Evolutionary conservation across 768 basidiomycete species (phyloP).

Genomic region (Coprinellus micaceus): DNA sequence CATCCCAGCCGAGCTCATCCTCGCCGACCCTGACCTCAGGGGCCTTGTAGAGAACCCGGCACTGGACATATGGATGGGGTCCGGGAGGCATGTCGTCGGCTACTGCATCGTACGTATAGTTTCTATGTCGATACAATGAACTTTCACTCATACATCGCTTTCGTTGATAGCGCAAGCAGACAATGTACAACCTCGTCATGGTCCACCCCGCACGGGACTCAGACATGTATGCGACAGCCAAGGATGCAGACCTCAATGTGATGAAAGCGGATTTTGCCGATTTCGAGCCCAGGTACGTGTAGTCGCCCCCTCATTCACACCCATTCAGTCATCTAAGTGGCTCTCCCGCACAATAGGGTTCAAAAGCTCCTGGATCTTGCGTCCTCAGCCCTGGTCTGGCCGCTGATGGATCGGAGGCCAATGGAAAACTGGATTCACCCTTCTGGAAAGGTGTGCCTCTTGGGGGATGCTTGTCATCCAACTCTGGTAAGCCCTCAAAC

Average conservation of each 20-base stretch:
- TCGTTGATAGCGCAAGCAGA: slow-evolving; percentile 37
- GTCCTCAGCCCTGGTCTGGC: slow-evolving; percentile 43
- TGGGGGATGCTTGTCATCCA: slow-evolving; percentile 57
- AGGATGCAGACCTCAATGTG: slow-evolving; percentile 38
- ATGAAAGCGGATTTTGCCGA: slow-evolving; percentile 44
- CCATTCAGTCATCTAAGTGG: too few species aligned
- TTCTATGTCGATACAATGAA: background rate
- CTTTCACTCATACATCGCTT: background rate
- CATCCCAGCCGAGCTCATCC: slow-evolving; percentile 41
- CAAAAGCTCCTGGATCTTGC: slow-evolving; percentile 45
- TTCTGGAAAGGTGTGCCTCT: slow-evolving; percentile 38
- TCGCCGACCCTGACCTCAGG: slow-evolving; percentile 49
- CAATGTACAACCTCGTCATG: slow-evolving; percentile 45
- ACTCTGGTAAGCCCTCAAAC: slow-evolving; percentile 47
- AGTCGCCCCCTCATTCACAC: background rate
- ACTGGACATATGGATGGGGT: slow-evolving; percentile 61
- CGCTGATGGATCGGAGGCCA: slow-evolving; percentile 46
- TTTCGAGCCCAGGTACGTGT: slow-evolving; percentile 45
- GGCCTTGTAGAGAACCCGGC: slow-evolving; percentile 47
- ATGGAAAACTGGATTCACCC: slow-evolving; percentile 47
- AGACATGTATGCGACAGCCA: slow-evolving; percentile 43
- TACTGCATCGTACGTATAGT: slow-evolving; percentile 37
- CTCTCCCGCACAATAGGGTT: too few species aligned
- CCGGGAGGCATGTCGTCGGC: slow-evolving; percentile 34
- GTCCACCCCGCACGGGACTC: slow-evolving; percentile 31